Evolutionary conservation across 441 rosid genomes (phyloP).

Genomic region (Hypseocharis bilobata): DNA sequence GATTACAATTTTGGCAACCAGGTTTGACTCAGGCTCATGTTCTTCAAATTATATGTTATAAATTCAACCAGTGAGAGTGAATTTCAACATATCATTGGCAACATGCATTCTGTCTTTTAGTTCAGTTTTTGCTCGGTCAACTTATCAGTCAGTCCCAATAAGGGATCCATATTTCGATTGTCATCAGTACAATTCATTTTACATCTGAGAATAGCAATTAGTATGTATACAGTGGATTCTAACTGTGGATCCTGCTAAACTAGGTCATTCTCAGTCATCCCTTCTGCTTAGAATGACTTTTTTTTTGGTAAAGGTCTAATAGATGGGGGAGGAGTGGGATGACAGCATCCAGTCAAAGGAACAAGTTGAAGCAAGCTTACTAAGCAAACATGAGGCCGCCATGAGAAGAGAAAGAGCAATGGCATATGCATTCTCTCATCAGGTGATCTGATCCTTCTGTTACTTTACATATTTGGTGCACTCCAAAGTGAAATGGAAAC

Average conservation of each 20-base stretch:
- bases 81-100: too few species aligned
- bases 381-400: slow-evolving; percentile 49
- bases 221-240: not conserved
- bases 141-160: too few species aligned
- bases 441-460: slow-evolving; percentile 31
- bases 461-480: not conserved
- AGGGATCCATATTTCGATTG: not conserved
- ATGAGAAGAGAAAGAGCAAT: slow-evolving; percentile 58
- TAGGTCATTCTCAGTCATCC: not conserved
- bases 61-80: too few species aligned
- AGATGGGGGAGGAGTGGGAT: slow-evolving; percentile 61
- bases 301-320: slow-evolving; percentile 18
- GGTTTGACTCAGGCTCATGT: not conserved
- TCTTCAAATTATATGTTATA: not conserved
- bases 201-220: not conserved
- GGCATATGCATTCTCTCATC: slow-evolving; percentile 62
- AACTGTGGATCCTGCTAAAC: not conserved
- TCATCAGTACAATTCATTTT: not conserved
- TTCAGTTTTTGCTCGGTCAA: too few species aligned
- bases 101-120: too few species aligned
- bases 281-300: slow-evolving; percentile 7
- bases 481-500: not conserved
- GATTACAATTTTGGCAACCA: too few species aligned
- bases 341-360: slow-evolving; percentile 52
- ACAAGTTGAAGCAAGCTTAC: slow-evolving; percentile 44